phyloP scores from a whole-genome alignment of 1,284 basidiomycete genomes.

The Cryptococcus sp. region DNA sequence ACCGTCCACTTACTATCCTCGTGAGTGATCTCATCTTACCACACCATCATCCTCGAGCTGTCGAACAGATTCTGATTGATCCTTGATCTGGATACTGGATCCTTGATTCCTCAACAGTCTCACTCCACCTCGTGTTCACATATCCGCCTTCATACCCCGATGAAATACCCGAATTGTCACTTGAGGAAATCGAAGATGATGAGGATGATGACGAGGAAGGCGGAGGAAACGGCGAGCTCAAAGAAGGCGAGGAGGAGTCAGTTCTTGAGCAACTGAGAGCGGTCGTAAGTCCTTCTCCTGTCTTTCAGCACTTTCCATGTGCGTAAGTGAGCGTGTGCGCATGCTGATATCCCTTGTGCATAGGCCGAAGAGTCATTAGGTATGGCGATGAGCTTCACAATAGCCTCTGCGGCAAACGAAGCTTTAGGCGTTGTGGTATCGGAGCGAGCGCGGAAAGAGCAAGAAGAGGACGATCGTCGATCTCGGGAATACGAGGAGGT shows the following conservation, averaged over 20 bases:
- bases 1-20: slow-evolving; percentile 48
- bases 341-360: neutral
- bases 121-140: slow-evolving; percentile 68
- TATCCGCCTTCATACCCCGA: slow-evolving; percentile 74
- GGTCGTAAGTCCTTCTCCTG: slow-evolving; percentile 60
- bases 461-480: slow-evolving; percentile 68
- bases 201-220: slow-evolving; percentile 60
- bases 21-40: slow-evolving; percentile 13
- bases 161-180: slow-evolving; percentile 69
- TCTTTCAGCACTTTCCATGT: neutral
- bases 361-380: slow-evolving; percentile 88
- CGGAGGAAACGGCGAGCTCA: slow-evolving; percentile 57
- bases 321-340: too few relatives aligned
- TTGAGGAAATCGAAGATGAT: slow-evolving; percentile 69
- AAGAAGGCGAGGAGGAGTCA: slow-evolving; percentile 59
- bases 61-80: too few relatives aligned
- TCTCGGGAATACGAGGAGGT: slow-evolving; percentile 76
- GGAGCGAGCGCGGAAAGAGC: slow-evolving; percentile 61
- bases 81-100: neutral
- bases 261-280: slow-evolving; percentile 64
- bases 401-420: slow-evolving; percentile 85
- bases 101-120: slow-evolving; percentile 59
- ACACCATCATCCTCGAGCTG: too few relatives aligned
- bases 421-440: slow-evolving; percentile 67
- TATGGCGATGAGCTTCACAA: slow-evolving; percentile 97